phyloP scores from a whole-genome alignment of 371 early-diverging fungal genomes.

The Fennellomyces sp. region DNA sequence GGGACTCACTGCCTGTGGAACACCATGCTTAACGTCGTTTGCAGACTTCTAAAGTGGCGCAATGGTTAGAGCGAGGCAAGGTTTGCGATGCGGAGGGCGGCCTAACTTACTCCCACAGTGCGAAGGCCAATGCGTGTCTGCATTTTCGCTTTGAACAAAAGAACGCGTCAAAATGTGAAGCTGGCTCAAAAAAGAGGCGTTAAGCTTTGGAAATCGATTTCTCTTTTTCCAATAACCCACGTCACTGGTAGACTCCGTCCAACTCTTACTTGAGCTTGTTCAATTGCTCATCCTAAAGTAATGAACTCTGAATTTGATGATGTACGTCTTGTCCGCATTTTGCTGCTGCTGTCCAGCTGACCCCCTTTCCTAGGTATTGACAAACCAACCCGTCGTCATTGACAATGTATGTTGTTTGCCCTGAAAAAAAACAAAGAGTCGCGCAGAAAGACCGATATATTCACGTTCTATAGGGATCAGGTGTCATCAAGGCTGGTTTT shows the following conservation, averaged over 20 bases:
- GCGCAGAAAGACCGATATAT: not conserved
- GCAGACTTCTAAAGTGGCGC: not conserved
- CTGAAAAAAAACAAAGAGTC: not conserved
- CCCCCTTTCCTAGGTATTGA: conserved; percentile 65
- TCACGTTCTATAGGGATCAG: conserved; percentile 71
- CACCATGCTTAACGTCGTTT: not conserved
- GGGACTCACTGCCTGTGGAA: not conserved
- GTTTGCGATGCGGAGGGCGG: no score
- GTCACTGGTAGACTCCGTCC: no score
- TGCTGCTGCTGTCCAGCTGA: not conserved
- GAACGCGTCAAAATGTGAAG: not conserved
- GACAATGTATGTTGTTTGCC: conserved; percentile 58
- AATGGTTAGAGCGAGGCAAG: not conserved
- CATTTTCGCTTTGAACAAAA: not conserved
- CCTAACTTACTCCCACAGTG: conserved; percentile 8
- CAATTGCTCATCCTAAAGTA: not conserved
- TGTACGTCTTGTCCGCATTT: conserved; percentile 27
- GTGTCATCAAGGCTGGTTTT: conserved; percentile 97
- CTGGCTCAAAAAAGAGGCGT: not conserved
- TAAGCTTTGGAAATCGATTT: not conserved
- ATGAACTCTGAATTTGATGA: conserved; percentile 59
- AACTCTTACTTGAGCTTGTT: not conserved
- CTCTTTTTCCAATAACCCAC: not conserved
- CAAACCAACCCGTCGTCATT: conserved; percentile 88
- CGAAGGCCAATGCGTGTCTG: conserved; percentile 5